Evolutionary conservation across 2,329 filamentous ascomycete species (phyloP).

Genomic region (Fusarium brachygibbosum): DNA sequence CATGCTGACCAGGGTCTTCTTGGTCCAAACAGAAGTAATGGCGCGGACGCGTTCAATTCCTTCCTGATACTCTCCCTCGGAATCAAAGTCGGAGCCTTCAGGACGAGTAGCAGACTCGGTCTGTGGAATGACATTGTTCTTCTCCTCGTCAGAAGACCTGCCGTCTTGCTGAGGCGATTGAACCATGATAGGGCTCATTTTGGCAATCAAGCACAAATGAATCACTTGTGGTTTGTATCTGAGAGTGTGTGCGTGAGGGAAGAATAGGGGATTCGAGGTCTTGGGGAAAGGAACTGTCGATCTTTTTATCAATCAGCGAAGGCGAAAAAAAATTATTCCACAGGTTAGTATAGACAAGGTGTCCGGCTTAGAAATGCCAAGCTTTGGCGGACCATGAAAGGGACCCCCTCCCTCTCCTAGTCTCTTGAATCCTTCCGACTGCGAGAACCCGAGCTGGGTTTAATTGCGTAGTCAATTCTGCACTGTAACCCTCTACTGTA

Average conservation of each 20-base stretch:
- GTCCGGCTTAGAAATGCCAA: not conserved
- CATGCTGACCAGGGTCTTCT: slow-evolving; percentile 53
- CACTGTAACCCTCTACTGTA: not conserved
- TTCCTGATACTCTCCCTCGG: slow-evolving; percentile 47
- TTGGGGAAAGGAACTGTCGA: not conserved
- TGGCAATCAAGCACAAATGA: not conserved
- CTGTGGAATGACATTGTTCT: not conserved
- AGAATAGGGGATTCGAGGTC: not conserved
- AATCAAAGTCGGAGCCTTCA: slow-evolving; percentile 11
- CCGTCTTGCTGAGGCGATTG: slow-evolving; percentile 1
- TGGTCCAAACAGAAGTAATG: slow-evolving; percentile 56
- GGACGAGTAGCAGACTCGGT: slow-evolving; percentile 14
- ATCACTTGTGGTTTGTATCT: not conserved
- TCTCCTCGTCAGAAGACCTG: slow-evolving; percentile 14
- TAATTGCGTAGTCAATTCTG: not conserved
- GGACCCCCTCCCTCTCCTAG: not conserved
- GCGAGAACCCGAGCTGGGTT: not conserved
- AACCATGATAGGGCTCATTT: slow-evolving; percentile 16
- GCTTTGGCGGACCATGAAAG: not conserved
- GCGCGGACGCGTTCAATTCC: slow-evolving; percentile 56
- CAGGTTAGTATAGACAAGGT: slow-evolving; percentile 6
- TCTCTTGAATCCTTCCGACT: slow-evolving; percentile 1
- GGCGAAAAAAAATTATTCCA: slow-evolving; percentile 7
- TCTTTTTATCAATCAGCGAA: slow-evolving; percentile 14
- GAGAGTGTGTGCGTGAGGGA: not conserved